Evolutionary conservation across 2,329 filamentous ascomycete species (phyloP).

Genomic region (Endothia cerciana): DNA sequence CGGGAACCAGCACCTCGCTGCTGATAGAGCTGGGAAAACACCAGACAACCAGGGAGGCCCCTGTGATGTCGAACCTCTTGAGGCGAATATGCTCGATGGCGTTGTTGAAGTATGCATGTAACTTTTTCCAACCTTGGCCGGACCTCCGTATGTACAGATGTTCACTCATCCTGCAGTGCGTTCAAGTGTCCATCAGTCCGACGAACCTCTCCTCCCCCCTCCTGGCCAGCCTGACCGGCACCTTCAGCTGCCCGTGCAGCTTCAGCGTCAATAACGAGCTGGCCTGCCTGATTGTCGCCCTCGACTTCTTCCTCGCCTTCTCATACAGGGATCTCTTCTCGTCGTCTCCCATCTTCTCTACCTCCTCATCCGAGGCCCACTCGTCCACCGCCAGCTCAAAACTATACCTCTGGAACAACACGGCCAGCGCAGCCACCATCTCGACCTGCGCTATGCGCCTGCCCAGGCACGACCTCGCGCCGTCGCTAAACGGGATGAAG

Average conservation of each 20-base stretch:
- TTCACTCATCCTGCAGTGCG: background rate
- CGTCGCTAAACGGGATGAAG: conserved; percentile 63
- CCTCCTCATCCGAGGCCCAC: conserved; percentile 58
- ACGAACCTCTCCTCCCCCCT: conserved; percentile 73
- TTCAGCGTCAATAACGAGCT: conserved; percentile 73
- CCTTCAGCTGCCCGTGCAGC: conserved; percentile 60
- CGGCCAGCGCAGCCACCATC: conserved; percentile 57
- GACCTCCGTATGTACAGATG: background rate
- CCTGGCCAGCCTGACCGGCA: conserved; percentile 70
- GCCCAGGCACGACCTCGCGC: conserved; percentile 60
- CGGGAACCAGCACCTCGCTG: too few relatives aligned
- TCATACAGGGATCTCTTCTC: conserved; percentile 60
- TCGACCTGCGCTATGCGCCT: conserved; percentile 64
- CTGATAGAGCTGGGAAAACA: too few relatives aligned
- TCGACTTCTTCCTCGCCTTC: conserved; percentile 60
- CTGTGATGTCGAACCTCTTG: too few relatives aligned
- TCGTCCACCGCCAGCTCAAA: conserved; percentile 72
- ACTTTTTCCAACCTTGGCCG: background rate
- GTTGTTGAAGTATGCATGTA: background rate
- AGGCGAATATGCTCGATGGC: background rate
- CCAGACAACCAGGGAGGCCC: too few relatives aligned
- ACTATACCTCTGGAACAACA: conserved; percentile 62
- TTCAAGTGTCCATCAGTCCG: conserved; percentile 38
- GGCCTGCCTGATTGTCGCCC: conserved; percentile 57
- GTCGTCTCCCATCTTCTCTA: conserved; percentile 51